Evolutionary conservation across 495 filamentous ascomycete genomes (phyloP).

Genomic region (Paragyromitra xinjiangensis): DNA sequence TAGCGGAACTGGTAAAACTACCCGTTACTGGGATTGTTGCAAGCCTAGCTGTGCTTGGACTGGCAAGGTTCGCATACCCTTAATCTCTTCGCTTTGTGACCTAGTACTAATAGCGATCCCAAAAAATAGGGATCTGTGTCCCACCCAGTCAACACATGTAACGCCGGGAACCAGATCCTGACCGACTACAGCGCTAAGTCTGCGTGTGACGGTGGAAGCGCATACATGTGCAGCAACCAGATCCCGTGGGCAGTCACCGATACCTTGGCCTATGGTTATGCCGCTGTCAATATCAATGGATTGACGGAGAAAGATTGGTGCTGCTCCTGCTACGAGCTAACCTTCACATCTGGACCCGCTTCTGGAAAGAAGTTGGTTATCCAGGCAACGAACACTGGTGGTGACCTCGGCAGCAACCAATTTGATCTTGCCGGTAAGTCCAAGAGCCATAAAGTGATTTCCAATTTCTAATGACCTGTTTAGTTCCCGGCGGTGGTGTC

Average conservation of each 20-base stretch:
- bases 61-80: constrained; percentile 63
- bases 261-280: constrained; percentile 69
- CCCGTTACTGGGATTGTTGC: constrained; percentile 76
- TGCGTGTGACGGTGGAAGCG: constrained; percentile 66
- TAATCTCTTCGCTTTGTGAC: neutral
- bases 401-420: constrained; percentile 67
- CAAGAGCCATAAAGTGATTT: neutral
- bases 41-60: constrained; percentile 73
- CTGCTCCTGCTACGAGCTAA: constrained; percentile 74
- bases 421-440: constrained; percentile 67
- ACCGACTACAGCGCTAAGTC: constrained; percentile 58
- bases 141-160: constrained; percentile 66
- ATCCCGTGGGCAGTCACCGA: constrained; percentile 71
- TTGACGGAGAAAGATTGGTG: constrained; percentile 68
- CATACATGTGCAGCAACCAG: constrained; percentile 72
- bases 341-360: constrained; percentile 68
- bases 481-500: constrained; percentile 71
- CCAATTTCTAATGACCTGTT: constrained; percentile 14
- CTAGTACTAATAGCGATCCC: neutral
- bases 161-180: constrained; percentile 63
- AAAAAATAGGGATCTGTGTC: constrained; percentile 51
- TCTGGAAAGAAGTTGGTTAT: constrained; percentile 72
- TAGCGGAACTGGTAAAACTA: constrained; percentile 36
- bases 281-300: constrained; percentile 67
- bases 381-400: constrained; percentile 73